Conservation (phyloP, 139 green algal species). For the Chlorella vulgaris region DNA sequence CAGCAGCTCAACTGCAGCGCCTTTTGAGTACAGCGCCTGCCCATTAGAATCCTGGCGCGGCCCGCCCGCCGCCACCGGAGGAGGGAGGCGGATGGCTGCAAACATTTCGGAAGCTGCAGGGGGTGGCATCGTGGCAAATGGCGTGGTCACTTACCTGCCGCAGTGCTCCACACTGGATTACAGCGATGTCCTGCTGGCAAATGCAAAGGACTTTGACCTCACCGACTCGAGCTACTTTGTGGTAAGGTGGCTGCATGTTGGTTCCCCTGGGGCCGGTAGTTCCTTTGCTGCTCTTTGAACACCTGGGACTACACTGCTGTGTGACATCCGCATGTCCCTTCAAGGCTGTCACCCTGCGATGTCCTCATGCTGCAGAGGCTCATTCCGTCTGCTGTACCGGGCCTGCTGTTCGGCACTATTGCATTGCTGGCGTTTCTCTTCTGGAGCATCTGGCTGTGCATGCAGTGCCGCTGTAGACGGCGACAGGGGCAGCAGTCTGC, state of each 20-base stretch:
- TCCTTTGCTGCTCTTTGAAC: too few species aligned
- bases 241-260: conserved; percentile 6
- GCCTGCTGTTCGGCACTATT: conserved; percentile 34
- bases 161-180: background rate
- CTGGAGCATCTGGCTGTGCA: conserved; percentile 21
- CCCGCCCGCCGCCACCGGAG: too few species aligned
- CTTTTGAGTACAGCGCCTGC: too few species aligned
- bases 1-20: too few species aligned
- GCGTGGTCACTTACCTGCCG: conserved; percentile 9
- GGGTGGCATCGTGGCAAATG: background rate
- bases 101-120: background rate
- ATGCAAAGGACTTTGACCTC: background rate
- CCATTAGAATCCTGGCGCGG: too few species aligned
- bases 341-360: background rate
- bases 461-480: conserved; percentile 3
- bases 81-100: too few species aligned
- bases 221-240: background rate
- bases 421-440: conserved; percentile 30
- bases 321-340: background rate
- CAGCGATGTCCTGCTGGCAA: background rate
- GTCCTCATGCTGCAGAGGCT: conserved; percentile 17
- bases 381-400: conserved; percentile 29
- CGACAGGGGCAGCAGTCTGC: background rate
- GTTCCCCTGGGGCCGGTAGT: too few species aligned
- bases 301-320: too few species aligned